These are phyloP conservation scores for Pseudopithomyces chartarum DNA, from an alignment of 2,329 filamentous ascomycete species.

Conservation along the genomic window DNA sequence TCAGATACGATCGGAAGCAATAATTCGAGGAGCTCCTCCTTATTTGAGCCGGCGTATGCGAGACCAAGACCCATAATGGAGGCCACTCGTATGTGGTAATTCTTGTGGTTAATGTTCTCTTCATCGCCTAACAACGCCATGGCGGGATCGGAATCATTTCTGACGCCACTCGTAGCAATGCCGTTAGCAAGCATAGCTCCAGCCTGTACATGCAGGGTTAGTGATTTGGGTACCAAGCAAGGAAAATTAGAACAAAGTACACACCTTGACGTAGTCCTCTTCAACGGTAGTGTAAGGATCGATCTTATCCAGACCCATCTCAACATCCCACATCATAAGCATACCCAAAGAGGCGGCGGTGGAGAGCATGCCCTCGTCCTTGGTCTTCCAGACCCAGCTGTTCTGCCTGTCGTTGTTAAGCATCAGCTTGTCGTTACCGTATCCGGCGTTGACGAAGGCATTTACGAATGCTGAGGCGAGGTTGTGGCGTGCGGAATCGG, in stretches of 20 bases:
- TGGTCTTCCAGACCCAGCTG: conserved; percentile 99
- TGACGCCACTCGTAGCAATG: conserved; percentile 92
- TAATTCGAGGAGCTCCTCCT: conserved; percentile 82
- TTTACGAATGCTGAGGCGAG: conserved; percentile 96
- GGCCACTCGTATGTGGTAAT: conserved; percentile 76
- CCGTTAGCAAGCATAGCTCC: conserved; percentile 92
- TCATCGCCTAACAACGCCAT: conserved; percentile 82
- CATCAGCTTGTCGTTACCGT: conserved; percentile 97
- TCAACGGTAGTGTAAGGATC: conserved; percentile 89
- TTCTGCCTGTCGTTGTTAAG: conserved; percentile 80
- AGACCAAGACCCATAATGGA: conserved; percentile 96
- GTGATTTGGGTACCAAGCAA: neutral
- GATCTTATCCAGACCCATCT: conserved; percentile 88
- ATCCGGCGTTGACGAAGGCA: conserved; percentile 94
- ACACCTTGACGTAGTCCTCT: conserved; percentile 82
- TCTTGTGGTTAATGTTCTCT: conserved; percentile 79
- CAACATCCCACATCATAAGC: conserved; percentile 90
- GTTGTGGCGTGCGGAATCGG: conserved; percentile 95
- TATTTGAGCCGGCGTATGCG: conserved; percentile 92
- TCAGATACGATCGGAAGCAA: conserved; percentile 88
- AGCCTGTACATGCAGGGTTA: neutral
- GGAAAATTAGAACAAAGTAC: neutral
- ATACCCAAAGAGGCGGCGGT: conserved; percentile 93
- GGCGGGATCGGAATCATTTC: conserved; percentile 86
- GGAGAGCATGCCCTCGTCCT: conserved; percentile 96